Base-by-base conservation (phyloP, 345 rosid genomes). In the Eucalyptus erythrocorys region DNA sequence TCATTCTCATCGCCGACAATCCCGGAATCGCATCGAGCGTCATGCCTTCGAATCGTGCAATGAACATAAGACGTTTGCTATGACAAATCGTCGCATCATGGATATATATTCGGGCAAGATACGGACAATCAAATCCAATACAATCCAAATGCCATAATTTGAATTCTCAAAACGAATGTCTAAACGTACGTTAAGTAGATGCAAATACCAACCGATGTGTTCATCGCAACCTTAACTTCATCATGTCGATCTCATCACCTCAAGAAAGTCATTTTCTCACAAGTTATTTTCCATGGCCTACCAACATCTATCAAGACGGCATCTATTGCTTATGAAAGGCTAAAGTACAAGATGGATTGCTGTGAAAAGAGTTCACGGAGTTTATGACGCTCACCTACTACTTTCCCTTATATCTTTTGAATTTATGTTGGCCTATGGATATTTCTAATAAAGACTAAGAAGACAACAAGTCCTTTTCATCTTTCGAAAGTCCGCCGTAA, bases 11-110 rank as follows among this genome's bases (percentile, higher is more conserved):
- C 26, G 88, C 68, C 12, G 93, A 88, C 50, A 93, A 91, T 16
- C 93, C 93, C 5, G 93, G 92, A 30, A 94, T 88, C 85, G 92
- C 91, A 37, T 92, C 92, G 1, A 95, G 90, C 26, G 90, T 81
- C 59, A 85, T 86, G 24, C 89, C 94, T 40, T 42, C 86, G 9
- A 61, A 30, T 61, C 9, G 71, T 7, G 32, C 71, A 30, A 14
- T 34, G 40, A 64, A 64, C 76, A 64, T n/a, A n/a, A 64, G 16
- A 64, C 76, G 10, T 64, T 64, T n/a, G n/a, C 76, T 64, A n/a
- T n/a, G 76, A 64, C 76, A 64, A 64, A 64, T 15, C 21, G 10
- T 64, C 40, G 40, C 76, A n/a, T 64, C 42, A 30, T 26, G 6
- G 12, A 6, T 19, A 13, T 47, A 87, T 24, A 22, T 30, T 4